phyloP scores from a whole-genome alignment of 2,329 filamentous ascomycete genomes.

The Metarhizium album region DNA sequence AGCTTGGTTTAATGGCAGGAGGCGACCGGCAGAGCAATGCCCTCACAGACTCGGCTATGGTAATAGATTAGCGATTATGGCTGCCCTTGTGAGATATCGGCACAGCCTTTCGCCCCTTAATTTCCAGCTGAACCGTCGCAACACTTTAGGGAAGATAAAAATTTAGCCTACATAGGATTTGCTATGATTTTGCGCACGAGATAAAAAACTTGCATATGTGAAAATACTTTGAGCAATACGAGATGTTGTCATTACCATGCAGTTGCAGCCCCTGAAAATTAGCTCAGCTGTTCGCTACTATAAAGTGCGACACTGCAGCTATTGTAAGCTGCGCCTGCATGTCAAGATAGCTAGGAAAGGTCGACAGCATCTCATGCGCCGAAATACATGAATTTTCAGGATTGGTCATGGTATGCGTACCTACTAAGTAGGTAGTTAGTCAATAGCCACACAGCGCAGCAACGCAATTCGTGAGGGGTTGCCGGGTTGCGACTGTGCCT shows the following conservation, averaged over 20 bases:
- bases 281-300: too few species aligned
- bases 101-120: background rate
- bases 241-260: background rate
- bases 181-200: background rate
- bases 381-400: too few species aligned
- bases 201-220: background rate
- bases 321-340: too few species aligned
- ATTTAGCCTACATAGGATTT: background rate
- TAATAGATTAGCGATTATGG: slow-evolving; percentile 14
- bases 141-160: background rate
- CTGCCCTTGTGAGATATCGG: background rate
- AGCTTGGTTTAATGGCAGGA: slow-evolving; percentile 37
- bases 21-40: slow-evolving; percentile 24
- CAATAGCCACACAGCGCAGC: background rate
- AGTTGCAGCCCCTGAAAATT: background rate
- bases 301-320: too few species aligned
- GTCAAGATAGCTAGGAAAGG: too few species aligned
- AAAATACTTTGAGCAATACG: background rate
- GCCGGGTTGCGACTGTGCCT: background rate
- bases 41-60: slow-evolving; percentile 20
- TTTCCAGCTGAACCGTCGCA: background rate
- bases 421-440: too few species aligned
- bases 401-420: too few species aligned
- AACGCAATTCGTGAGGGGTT: background rate
- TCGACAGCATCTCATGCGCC: too few species aligned